Evolutionary conservation across 371 early-diverging fungal species (phyloP).

Genomic region (Parasitella parasitica): DNA sequence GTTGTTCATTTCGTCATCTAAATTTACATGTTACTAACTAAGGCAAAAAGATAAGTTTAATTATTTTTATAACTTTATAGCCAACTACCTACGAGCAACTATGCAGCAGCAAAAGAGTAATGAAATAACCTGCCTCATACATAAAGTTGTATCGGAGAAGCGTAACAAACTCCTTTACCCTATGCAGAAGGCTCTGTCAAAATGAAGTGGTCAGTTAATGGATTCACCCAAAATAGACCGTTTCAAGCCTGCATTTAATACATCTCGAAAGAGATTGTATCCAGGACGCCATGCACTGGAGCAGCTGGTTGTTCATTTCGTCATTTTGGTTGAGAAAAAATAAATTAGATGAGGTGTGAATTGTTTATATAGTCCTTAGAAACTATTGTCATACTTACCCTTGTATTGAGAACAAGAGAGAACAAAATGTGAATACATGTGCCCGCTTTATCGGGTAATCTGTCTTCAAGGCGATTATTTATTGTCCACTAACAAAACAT

Average conservation of each 20-base stretch:
- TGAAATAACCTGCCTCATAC: neutral
- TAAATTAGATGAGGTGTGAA: neutral
- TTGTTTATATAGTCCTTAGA: neutral
- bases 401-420: conserved; percentile 1
- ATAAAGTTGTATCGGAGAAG: neutral
- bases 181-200: conserved; percentile 1
- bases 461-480: no score
- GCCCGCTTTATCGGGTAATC: no score
- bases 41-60: no score
- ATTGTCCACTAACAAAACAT: no score
- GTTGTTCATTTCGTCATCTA: neutral
- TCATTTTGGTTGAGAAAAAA: neutral
- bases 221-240: conserved; percentile 7
- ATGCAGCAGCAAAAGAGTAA: no score
- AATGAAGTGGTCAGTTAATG: neutral
- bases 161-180: conserved; percentile 4
- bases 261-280: neutral
- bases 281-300: conserved; percentile 8
- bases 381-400: neutral
- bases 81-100: no score
- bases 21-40: no score
- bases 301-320: neutral
- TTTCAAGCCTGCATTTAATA: conserved; percentile 8
- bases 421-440: neutral
- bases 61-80: no score